A percentile compares a stretch with the other conserved stretches of the same genome.
phyloP scores from a whole-genome alignment of 2,329 filamentous ascomycete species.

The Microsporum ferrugineum region DNA sequence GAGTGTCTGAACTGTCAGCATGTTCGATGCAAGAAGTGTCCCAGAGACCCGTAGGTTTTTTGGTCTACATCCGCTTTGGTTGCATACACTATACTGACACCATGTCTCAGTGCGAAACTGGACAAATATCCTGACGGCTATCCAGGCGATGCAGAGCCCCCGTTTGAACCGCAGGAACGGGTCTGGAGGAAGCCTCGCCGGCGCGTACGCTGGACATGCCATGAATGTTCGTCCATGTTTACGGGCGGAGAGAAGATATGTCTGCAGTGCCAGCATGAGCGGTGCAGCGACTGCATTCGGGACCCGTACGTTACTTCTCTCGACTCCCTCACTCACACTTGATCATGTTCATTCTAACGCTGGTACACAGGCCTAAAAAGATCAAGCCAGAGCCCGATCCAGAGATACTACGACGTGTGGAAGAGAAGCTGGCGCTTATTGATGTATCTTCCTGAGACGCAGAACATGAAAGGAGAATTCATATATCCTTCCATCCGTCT shows the following conservation, averaged over 20 bases:
- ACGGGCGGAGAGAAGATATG: conserved; percentile 25
- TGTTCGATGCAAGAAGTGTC: conserved; percentile 66
- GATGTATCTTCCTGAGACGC: neutral
- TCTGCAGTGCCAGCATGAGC: conserved; percentile 31
- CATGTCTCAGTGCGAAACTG: conserved; percentile 25
- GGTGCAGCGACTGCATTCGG: conserved; percentile 31
- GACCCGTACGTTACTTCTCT: conserved; percentile 28
- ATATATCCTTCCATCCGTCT: neutral
- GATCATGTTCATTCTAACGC: conserved; percentile 1
- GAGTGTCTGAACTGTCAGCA: conserved; percentile 61
- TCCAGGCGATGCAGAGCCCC: conserved; percentile 33
- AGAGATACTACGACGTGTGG: conserved; percentile 28
- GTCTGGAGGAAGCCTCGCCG: conserved; percentile 29
- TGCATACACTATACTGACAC: neutral
- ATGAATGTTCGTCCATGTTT: conserved; percentile 29
- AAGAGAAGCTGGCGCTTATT: conserved; percentile 26
- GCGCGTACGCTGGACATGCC: conserved; percentile 33
- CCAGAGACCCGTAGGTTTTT: conserved; percentile 60
- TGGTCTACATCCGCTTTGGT: neutral
- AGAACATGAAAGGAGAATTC: neutral
- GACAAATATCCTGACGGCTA: conserved; percentile 37
- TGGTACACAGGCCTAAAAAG: conserved; percentile 28
- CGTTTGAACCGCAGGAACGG: conserved; percentile 24
- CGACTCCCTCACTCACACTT: neutral
- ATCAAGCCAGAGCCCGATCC: conserved; percentile 30